Conservation (phyloP, 2,329 filamentous ascomycete species). For the Aspergillus alliaceus region DNA sequence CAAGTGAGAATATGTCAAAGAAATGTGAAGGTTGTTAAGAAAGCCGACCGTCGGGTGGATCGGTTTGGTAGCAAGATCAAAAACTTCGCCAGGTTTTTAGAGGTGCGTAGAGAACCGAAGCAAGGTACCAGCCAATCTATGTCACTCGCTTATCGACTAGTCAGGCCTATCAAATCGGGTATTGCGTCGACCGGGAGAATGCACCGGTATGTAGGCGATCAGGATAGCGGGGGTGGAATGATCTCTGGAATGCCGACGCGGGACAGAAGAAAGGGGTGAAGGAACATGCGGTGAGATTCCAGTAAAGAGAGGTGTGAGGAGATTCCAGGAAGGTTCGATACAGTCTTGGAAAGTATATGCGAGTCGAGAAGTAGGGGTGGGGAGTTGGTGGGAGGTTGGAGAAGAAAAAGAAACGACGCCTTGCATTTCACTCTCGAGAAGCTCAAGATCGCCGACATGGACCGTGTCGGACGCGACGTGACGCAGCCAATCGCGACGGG, state of each 20-base stretch:
- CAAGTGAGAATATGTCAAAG: constrained; percentile 1
- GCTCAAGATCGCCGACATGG: constrained; percentile 31
- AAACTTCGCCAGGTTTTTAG: constrained; percentile 4
- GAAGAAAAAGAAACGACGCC: constrained; percentile 23
- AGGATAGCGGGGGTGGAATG: constrained; percentile 23
- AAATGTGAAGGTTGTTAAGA: background rate
- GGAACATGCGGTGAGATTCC: constrained; percentile 16
- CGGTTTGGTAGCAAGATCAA: background rate
- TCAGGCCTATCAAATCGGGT: constrained; percentile 16
- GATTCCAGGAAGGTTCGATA: constrained; percentile 5
- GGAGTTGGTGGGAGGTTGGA: constrained; percentile 18
- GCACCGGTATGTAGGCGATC: constrained; percentile 27
- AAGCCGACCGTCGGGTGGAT: constrained; percentile 1
- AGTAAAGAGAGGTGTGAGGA: constrained; percentile 15
- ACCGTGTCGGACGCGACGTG: constrained; percentile 42
- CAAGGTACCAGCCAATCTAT: constrained; percentile 9
- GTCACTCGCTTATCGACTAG: constrained; percentile 14
- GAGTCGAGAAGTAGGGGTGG: constrained; percentile 16
- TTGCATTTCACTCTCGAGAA: constrained; percentile 31
- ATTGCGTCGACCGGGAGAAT: constrained; percentile 36
- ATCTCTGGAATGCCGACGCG: constrained; percentile 29
- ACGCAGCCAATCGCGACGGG: constrained; percentile 37
- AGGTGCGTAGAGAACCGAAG: constrained; percentile 9
- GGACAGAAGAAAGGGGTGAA: constrained; percentile 12
- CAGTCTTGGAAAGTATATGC: constrained; percentile 7